phyloP scores from a whole-genome alignment of 2,329 filamentous ascomycete genomes.

The Bipolaris sorokiniana region DNA sequence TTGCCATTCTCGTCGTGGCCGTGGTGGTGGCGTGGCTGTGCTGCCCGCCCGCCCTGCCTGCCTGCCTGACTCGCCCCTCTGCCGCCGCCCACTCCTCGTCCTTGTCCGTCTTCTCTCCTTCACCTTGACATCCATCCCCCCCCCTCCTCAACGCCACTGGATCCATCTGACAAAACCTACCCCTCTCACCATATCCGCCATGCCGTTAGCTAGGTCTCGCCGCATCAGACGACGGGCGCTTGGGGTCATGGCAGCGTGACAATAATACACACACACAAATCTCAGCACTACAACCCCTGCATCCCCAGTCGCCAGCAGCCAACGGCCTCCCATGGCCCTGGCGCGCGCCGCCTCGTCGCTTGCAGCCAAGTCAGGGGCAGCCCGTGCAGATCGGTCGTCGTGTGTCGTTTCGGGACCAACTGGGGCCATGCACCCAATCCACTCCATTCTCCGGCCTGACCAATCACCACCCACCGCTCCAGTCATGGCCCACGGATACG shows the following conservation, averaged over 20 bases:
- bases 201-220: neutral
- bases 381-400: slow-evolving; percentile 25
- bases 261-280: neutral
- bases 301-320: neutral
- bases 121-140: neutral
- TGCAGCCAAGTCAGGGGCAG: slow-evolving; percentile 38
- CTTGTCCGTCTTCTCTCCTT: neutral
- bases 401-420: slow-evolving; percentile 29
- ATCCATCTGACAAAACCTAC: neutral
- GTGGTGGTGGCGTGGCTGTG: slow-evolving; percentile 14
- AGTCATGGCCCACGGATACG: slow-evolving; percentile 20
- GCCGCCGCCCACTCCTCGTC: neutral
- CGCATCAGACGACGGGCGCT: slow-evolving; percentile 3
- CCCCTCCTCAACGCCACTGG: too few relatives aligned
- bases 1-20: neutral
- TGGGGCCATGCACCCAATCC: slow-evolving; percentile 24
- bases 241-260: neutral
- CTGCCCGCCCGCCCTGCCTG: too few relatives aligned
- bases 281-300: neutral
- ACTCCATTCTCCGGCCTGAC: slow-evolving; percentile 14
- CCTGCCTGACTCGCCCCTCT: neutral
- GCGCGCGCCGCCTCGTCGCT: slow-evolving; percentile 12
- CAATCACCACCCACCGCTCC: slow-evolving; percentile 23
- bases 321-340: neutral
- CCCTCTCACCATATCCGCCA: neutral